These are phyloP conservation scores for Lindgomyces ingoldianus DNA, from an alignment of 495 filamentous ascomycete species.

Conservation along the genomic window DNA sequence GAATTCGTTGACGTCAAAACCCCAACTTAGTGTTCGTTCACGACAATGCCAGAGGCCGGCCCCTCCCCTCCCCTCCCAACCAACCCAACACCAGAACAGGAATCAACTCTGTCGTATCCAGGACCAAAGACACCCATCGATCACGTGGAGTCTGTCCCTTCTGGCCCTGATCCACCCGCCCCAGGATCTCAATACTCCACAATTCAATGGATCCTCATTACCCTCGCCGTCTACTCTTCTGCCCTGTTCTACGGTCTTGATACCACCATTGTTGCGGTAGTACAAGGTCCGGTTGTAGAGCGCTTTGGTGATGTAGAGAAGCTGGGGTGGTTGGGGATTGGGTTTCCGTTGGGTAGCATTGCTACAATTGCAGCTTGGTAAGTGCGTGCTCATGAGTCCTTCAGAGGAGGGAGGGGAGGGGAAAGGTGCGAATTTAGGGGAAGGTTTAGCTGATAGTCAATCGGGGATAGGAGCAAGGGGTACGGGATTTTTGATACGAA, in stretches of 20 bases:
- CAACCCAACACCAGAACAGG: background rate
- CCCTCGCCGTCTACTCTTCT: constrained; percentile 33
- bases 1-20: too few species aligned
- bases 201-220: constrained; percentile 37
- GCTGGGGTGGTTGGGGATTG: constrained; percentile 38
- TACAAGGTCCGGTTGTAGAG: constrained; percentile 42
- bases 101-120: too few species aligned
- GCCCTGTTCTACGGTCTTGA: constrained; percentile 47
- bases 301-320: constrained; percentile 39
- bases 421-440: too few species aligned
- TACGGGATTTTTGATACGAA: constrained; percentile 39
- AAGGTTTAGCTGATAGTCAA: background rate
- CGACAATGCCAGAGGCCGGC: too few species aligned
- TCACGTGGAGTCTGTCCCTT: background rate
- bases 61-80: background rate
- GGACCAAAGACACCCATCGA: background rate
- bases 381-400: background rate
- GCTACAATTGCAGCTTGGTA: constrained; percentile 34
- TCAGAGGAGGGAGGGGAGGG: too few species aligned
- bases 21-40: too few species aligned
- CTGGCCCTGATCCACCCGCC: background rate
- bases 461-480: constrained; percentile 19
- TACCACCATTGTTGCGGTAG: constrained; percentile 48
- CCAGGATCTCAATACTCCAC: background rate
- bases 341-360: constrained; percentile 36